Evolutionary conservation across 73 alveolate genomes (phyloP).

Genomic region (Tetrahymena malaccensis): DNA sequence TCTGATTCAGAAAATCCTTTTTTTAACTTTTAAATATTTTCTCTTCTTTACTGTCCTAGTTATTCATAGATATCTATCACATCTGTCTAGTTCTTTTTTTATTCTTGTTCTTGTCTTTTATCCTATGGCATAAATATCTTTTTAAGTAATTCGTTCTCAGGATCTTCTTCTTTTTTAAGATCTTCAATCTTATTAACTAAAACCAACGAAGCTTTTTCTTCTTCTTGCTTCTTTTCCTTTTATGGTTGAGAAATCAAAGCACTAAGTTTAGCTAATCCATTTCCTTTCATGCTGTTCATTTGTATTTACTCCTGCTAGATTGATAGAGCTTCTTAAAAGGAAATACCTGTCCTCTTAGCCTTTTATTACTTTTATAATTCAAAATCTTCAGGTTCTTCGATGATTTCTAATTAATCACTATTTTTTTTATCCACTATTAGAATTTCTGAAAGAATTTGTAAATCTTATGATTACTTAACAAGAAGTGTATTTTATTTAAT

Average conservation of each 20-base stretch:
- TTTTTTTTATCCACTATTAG: background rate
- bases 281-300: background rate
- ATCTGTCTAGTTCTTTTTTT: background rate
- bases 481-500: background rate
- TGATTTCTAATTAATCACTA: background rate
- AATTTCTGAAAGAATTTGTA: background rate
- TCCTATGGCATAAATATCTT: background rate
- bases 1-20: background rate
- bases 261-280: background rate
- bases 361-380: background rate
- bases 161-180: background rate
- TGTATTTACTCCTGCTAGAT: background rate
- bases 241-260: background rate
- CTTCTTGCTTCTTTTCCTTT: background rate
- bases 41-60: background rate
- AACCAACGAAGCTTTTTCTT: background rate
- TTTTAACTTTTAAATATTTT: background rate
- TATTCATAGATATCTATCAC: background rate
- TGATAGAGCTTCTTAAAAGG: background rate
- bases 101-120: background rate
- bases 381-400: background rate
- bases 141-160: background rate
- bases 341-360: background rate
- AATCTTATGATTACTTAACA: background rate
- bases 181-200: background rate